These are phyloP conservation scores for Panellus pusillus DNA, from an alignment of 768 basidiomycete species.

Conservation along the genomic window DNA sequence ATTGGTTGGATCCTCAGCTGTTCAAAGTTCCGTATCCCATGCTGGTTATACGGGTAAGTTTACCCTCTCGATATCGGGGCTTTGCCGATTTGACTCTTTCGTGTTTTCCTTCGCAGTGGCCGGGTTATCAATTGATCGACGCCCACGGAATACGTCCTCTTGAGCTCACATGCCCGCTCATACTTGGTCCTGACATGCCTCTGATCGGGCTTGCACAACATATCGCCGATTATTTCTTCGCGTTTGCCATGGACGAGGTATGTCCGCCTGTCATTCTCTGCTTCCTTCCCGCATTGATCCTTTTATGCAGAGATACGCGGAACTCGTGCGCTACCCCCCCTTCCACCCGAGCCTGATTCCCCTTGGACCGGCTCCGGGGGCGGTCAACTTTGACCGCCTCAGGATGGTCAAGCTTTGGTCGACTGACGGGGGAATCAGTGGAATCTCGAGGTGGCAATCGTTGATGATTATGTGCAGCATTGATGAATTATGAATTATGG, in stretches of 20 bases:
- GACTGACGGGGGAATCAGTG: not conserved
- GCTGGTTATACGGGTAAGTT: constrained; percentile 9
- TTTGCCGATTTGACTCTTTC: not conserved
- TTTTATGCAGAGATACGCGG: not conserved
- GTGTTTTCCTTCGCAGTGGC: not conserved
- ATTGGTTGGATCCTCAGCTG: not conserved
- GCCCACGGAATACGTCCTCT: not conserved
- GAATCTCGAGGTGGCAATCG: constrained; percentile 2
- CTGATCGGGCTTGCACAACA: not conserved
- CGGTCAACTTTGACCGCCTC: constrained; percentile 4
- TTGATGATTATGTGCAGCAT: constrained; percentile 3
- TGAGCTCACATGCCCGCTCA: not conserved
- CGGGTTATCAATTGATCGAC: constrained; percentile 1
- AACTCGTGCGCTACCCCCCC: not conserved
- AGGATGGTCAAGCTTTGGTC: constrained; percentile 11
- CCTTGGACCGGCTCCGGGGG: not conserved
- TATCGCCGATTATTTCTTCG: not conserved
- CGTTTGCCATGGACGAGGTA: not conserved
- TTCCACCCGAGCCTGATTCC: not conserved
- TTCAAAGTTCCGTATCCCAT: constrained; percentile 1
- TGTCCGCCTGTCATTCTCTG: not conserved
- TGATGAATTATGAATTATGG: too few relatives aligned
- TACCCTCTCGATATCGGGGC: not conserved
- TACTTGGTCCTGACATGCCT: not conserved
- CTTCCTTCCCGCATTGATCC: too few relatives aligned